Evolutionary conservation across 306 rosid species (phyloP), one percentile per base, ranked within the genome.

Genomic region (Nissolia schottii): DNA sequence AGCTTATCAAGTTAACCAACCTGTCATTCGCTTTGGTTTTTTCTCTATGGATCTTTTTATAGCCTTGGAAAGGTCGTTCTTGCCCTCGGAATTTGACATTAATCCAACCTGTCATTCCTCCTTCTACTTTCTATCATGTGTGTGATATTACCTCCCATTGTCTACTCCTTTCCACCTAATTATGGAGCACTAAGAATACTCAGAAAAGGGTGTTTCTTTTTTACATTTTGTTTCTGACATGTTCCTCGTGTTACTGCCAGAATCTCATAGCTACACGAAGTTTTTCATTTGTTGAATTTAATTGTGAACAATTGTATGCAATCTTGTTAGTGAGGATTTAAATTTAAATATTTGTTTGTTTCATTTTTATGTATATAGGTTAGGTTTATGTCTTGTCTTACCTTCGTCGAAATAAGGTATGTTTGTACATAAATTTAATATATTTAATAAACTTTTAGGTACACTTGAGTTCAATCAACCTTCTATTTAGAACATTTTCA

Each of bases 21-120:
- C 48, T 77, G 72, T 70, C 72, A 58, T 59, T 68, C 76, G 22
- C 60, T 59, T 59, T 35, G 2, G 3, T 63, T 18, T 45, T 56
- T 13, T 13, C 10, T 15, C 25, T 37, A 25, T 18, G 15, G 1
- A 14, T 24, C 11, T 24, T 25, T 9, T 3, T 2, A 34, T 60
- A 32, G 65, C 14, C 1, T 6, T 0, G 0, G 3, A 71, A 71
- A 58, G n/a, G 58, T 29, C 77, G 3, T 29, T 59, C 27, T 46
- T 46, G 50, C 77, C 77, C 77, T 71, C 71, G 7, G 10, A 28
- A 32, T 67, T 80, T 45, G 14, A 67, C 34, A 60, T 62, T 38
- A 38, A 4, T 57, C 68, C 79, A 79, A 62, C 70, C 77, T 76
- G 73, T 76, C 82, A 79, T 45, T 55, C 82, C 70, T 73, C 13